phyloP scores from a whole-genome alignment of 768 basidiomycete species.

The Rhodotorula kratochvilovae region DNA sequence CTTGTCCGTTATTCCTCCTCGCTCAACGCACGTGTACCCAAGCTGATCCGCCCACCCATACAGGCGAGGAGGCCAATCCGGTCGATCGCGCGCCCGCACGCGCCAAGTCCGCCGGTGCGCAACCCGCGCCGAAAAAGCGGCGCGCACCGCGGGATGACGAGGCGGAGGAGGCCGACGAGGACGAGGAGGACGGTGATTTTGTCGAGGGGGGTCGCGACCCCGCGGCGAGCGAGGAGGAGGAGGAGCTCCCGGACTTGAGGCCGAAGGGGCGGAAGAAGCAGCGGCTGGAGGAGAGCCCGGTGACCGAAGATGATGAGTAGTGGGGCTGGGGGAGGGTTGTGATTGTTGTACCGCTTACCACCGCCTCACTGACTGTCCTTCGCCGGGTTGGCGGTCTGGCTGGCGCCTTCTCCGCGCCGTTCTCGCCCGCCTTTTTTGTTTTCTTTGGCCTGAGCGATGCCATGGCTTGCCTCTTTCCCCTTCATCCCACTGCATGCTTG shows the following conservation, averaged over 20 bases:
- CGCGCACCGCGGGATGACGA: not conserved
- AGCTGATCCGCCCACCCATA: not conserved
- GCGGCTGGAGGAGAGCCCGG: not conserved
- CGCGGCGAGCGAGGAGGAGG: not conserved
- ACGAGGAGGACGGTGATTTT: not conserved
- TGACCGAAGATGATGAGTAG: not conserved
- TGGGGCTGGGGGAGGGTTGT: too few species aligned
- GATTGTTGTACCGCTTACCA: too few species aligned
- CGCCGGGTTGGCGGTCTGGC: too few species aligned
- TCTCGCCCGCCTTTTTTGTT: too few species aligned
- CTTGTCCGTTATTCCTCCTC: not conserved
- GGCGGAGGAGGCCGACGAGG: conserved; percentile 17
- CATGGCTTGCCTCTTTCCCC: too few species aligned
- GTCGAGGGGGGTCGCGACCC: not conserved
- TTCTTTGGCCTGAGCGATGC: too few species aligned
- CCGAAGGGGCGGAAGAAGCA: not conserved
- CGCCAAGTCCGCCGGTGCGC: not conserved
- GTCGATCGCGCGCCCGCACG: not conserved
- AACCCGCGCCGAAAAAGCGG: not conserved
- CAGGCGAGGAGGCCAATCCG: conserved; percentile 13
- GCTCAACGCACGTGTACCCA: too few species aligned
- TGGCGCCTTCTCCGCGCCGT: too few species aligned
- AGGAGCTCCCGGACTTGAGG: conserved; percentile 1
- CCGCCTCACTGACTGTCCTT: too few species aligned
- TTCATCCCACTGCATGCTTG: too few species aligned